Evolutionary conservation across 371 early-diverging fungal genomes (phyloP).

Genomic region (Dentiscutata heterogama): DNA sequence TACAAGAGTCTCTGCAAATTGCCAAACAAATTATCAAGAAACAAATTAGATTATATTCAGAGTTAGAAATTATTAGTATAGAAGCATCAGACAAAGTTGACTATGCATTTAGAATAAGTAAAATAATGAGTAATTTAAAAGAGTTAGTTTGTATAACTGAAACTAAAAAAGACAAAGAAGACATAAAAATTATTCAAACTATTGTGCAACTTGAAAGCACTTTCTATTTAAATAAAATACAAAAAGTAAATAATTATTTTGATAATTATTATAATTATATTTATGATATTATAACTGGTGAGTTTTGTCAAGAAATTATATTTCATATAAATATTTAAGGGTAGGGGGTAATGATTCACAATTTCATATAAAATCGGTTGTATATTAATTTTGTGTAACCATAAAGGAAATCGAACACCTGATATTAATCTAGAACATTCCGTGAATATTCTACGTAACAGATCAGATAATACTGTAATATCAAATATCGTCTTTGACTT

Average conservation of each 20-base stretch:
- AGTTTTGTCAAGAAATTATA: not conserved
- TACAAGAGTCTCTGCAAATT: not conserved
- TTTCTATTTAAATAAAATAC: conserved; percentile 12
- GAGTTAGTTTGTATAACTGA: not conserved
- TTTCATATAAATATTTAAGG: not conserved
- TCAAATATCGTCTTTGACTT: too few relatives aligned
- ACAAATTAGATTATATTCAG: not conserved
- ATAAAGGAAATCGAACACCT: too few relatives aligned
- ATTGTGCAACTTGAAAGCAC: conserved; percentile 19
- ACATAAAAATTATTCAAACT: conserved; percentile 27
- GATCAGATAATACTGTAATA: too few relatives aligned
- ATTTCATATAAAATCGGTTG: too few relatives aligned
- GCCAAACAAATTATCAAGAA: not conserved
- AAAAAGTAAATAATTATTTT: not conserved
- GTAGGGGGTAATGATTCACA: too few relatives aligned
- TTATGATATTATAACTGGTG: not conserved
- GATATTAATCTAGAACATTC: too few relatives aligned
- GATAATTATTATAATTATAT: conserved; percentile 21
- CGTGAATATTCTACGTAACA: too few relatives aligned
- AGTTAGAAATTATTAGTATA: conserved; percentile 29
- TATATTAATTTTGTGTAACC: too few relatives aligned
- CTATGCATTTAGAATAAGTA: conserved; percentile 19
- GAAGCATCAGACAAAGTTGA: conserved; percentile 11
- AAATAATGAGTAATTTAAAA: not conserved
- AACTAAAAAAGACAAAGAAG: not conserved